Conservation (phyloP, 2,329 filamentous ascomycete genomes). For the Clarireedia hainanense region DNA sequence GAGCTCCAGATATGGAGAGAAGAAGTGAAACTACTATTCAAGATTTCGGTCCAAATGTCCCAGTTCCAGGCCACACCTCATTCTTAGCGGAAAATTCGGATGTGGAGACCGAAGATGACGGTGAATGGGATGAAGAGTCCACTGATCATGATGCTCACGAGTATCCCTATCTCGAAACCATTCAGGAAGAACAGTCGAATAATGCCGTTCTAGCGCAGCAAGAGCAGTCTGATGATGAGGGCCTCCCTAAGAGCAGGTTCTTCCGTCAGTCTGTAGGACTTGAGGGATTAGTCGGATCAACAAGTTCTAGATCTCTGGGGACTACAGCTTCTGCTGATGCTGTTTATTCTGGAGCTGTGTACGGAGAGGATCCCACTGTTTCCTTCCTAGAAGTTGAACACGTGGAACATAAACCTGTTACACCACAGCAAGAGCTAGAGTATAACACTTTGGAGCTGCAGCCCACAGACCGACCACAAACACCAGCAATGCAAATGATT, state of each 20-base stretch:
- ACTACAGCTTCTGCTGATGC: too few species aligned
- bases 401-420: not conserved
- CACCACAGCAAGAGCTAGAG: too few species aligned
- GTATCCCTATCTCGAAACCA: conserved; percentile 3
- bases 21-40: too few species aligned
- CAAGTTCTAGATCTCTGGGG: too few species aligned
- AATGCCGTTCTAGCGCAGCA: not conserved
- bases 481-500: not conserved
- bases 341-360: too few species aligned
- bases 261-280: not conserved
- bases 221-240: not conserved
- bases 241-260: not conserved
- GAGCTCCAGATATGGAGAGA: too few species aligned
- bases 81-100: not conserved
- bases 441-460: too few species aligned
- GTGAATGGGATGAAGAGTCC: not conserved
- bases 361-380: too few species aligned
- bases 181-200: conserved; percentile 1
- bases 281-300: not conserved
- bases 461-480: not conserved
- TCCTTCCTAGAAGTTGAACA: not conserved
- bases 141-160: not conserved
- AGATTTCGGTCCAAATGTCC: too few species aligned
- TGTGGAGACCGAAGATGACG: not conserved
- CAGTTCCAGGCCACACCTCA: not conserved